These are phyloP conservation scores for Diaporthe amygdali DNA, from an alignment of 2,329 filamentous ascomycete species.

Conservation along the genomic window DNA sequence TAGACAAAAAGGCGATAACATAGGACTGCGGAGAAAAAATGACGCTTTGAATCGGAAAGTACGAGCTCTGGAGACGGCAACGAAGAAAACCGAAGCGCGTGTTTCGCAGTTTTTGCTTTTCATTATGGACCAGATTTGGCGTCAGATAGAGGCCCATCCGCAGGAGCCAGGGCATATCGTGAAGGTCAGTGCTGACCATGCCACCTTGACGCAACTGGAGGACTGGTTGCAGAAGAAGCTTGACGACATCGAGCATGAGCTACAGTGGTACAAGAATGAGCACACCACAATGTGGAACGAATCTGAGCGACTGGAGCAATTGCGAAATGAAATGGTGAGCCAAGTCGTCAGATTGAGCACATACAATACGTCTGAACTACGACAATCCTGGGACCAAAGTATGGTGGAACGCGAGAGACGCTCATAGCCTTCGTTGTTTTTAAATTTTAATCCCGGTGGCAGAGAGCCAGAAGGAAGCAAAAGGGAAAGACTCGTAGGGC, in stretches of 20 bases:
- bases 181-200: neutral
- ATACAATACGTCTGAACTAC: neutral
- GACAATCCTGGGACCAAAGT: neutral
- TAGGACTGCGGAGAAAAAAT: neutral
- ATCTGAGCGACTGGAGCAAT: neutral
- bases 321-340: neutral
- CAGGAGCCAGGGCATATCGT: neutral
- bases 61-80: neutral
- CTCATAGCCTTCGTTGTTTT: no score
- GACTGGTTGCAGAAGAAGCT: neutral
- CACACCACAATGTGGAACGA: neutral
- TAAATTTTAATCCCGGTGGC: no score
- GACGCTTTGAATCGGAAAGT: neutral
- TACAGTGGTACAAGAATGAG: neutral
- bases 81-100: neutral
- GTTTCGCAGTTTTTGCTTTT: neutral
- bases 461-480: neutral
- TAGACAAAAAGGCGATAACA: neutral
- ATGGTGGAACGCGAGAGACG: neutral
- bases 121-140: neutral
- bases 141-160: neutral
- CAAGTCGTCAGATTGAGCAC: neutral
- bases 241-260: neutral
- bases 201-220: neutral
- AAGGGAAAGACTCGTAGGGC: neutral